Percentiles rank a stretch among this genome's conserved stretches.
Conservation (phyloP, 2,329 filamentous ascomycete genomes). For the Alternaria gaisen region DNA sequence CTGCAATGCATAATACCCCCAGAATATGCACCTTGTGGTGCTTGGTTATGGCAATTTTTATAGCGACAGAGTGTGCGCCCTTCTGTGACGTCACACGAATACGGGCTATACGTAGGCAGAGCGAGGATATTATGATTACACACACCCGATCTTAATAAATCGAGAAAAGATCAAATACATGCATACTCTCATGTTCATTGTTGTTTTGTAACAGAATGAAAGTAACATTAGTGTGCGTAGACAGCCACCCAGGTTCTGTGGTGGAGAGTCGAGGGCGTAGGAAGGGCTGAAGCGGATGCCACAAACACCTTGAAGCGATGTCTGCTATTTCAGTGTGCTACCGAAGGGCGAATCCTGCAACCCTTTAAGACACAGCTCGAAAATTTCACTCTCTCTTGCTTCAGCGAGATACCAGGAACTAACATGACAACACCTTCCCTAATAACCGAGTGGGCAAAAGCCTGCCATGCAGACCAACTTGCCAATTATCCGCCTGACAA, state of each 20-base stretch:
- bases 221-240: too few relatives aligned
- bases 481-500: not conserved
- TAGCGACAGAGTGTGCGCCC: too few relatives aligned
- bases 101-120: too few relatives aligned
- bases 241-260: not conserved
- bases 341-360: not conserved
- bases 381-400: too few relatives aligned
- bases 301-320: not conserved
- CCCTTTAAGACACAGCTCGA: not conserved
- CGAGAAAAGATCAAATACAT: too few relatives aligned
- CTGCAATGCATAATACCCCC: rapidly evolving
- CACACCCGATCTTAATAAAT: too few relatives aligned
- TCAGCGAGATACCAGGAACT: too few relatives aligned
- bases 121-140: not conserved
- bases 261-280: not conserved
- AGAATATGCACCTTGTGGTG: too few relatives aligned
- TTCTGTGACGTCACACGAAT: too few relatives aligned
- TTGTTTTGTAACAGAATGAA: too few relatives aligned
- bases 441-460: conserved; percentile 3
- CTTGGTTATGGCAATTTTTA: too few relatives aligned
- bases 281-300: not conserved
- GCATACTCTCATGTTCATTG: too few relatives aligned
- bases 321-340: not conserved
- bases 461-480: not conserved
- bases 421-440: not conserved